Conservation (phyloP, 169 alveolate species). For the Amoebophrya sp. region DNA sequence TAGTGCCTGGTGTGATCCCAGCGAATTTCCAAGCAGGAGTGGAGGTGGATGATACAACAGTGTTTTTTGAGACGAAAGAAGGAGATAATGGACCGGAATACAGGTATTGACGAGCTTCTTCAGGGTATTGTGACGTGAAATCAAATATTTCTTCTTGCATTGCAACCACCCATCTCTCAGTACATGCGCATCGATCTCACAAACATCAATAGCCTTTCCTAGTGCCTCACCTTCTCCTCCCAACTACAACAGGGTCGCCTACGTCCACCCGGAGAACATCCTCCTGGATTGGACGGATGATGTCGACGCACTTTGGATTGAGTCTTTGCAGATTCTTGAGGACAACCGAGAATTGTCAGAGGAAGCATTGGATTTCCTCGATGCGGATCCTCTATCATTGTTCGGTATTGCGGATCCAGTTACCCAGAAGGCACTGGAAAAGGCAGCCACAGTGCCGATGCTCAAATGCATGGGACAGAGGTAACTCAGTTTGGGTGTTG, state of each 20-base stretch:
- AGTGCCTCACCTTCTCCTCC: not conserved
- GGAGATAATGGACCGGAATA: not conserved
- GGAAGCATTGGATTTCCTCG: not conserved
- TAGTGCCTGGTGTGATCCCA: not conserved
- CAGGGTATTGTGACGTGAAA: no score
- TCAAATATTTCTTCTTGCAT: no score
- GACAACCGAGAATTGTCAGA: not conserved
- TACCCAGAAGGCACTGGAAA: slow-evolving; percentile 42
- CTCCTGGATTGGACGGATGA: not conserved
- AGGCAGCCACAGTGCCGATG: slow-evolving; percentile 47
- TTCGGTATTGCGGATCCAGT: slow-evolving; percentile 24
- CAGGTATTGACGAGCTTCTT: no score
- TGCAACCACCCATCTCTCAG: no score
- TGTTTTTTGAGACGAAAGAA: not conserved
- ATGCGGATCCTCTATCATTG: slow-evolving; percentile 1
- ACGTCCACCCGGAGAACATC: not conserved
- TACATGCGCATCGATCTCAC: no score
- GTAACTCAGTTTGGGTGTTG: not conserved
- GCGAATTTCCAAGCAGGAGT: not conserved
- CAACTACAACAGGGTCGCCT: not conserved
- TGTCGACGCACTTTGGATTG: not conserved
- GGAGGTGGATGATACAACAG: not conserved
- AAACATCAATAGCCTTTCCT: no score
- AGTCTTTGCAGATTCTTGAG: not conserved
- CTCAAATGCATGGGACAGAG: slow-evolving; percentile 41